Conservation (phyloP, 2,329 filamentous ascomycete genomes). For the Colletotrichum navitas region DNA sequence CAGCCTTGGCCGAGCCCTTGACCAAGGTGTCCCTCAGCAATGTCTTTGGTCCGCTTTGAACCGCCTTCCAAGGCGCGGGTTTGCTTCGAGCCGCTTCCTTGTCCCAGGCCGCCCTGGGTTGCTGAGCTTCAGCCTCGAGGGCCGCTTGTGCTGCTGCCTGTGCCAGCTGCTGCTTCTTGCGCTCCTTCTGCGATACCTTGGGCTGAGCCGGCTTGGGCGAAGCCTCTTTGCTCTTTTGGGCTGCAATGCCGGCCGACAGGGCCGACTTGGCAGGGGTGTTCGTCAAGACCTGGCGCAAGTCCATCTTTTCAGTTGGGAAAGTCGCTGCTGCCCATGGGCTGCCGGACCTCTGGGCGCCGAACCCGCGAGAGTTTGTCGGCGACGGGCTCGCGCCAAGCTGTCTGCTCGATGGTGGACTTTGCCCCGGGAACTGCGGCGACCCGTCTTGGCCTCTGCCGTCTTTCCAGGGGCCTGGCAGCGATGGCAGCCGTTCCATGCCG, state of each 20-base stretch:
- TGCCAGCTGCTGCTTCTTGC: conserved; percentile 83
- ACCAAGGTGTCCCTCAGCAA: conserved; percentile 64
- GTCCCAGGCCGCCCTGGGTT: conserved; percentile 61
- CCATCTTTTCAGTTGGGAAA: conserved; percentile 73
- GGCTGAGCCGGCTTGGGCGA: conserved; percentile 54
- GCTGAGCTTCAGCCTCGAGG: conserved; percentile 50
- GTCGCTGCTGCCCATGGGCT: conserved; percentile 64
- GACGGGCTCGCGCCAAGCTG: conserved; percentile 19
- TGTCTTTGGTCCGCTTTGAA: conserved; percentile 61
- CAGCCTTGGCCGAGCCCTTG: conserved; percentile 48
- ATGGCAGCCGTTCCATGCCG: conserved; percentile 41
- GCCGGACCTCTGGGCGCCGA: conserved; percentile 43
- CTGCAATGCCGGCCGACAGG: conserved; percentile 66
- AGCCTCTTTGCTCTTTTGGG: conserved; percentile 60
- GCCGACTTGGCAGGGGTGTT: conserved; percentile 66
- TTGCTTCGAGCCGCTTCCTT: conserved; percentile 54
- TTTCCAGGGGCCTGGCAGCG: conserved; percentile 54
- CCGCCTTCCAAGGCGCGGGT: conserved; percentile 75
- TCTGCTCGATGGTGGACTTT: conserved; percentile 14
- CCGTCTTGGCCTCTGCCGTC: conserved; percentile 49
- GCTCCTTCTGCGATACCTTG: conserved; percentile 91
- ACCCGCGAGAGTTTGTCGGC: conserved; percentile 26
- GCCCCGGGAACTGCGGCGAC: conserved; percentile 20
- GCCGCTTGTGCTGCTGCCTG: conserved; percentile 64
- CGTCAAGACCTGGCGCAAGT: conserved; percentile 82